Base-by-base conservation (phyloP, 192 early-diverging fungal species). In the Linnemannia hyalina region DNA sequence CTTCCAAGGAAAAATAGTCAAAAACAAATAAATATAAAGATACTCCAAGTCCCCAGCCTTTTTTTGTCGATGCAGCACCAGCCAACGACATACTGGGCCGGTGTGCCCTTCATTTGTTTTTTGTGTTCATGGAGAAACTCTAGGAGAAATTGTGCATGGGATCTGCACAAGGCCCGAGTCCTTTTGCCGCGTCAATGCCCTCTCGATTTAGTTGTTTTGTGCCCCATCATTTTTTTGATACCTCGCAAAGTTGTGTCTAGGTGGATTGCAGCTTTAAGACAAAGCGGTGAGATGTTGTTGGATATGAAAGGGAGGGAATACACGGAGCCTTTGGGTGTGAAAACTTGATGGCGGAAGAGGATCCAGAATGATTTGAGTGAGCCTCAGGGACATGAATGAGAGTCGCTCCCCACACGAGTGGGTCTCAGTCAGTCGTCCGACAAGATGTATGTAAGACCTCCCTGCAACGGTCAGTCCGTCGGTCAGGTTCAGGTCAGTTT, bases 141-240 rank as follows among this genome's bases (percentile, higher is more conserved):
- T 42, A 15, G 10, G 57, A 65, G 49, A n/a, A 76, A 38, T 60
- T 38, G 55, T 26, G 20, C 22, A n/a, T 38, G 32, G 23, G 55
- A 52, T 60, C 29, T 57, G 41, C 22, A 76, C 40, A 29, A 23
- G 35, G 36, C n/a, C 11, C 35, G 26, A 20, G 29, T 13, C 15
- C 20, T 57, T 57, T 54, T 16, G 38, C 75, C 32, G 57, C 75
- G 22, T 63, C 36, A 41, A 76, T 36, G 35, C 36, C 15, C 55
- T n/a, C 73, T 20, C 15, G 16, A 20, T 20, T 0, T 18, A 20
- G 22, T 46, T 68, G 32, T 29, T 15, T 20, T 77, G 68, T 54
- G 76, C 76, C 76, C 76, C 76, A 77, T 29, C 76, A 70, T n/a
- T 26, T n/a, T 75, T 75, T 74, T 47, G 36, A 6, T 54, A 29